A percentile compares a stretch with the other conserved stretches of the same genome.
These are phyloP conservation scores for Selenicereus undatus DNA, from an alignment of 148 eudicot genomes.

Conservation along the genomic window DNA sequence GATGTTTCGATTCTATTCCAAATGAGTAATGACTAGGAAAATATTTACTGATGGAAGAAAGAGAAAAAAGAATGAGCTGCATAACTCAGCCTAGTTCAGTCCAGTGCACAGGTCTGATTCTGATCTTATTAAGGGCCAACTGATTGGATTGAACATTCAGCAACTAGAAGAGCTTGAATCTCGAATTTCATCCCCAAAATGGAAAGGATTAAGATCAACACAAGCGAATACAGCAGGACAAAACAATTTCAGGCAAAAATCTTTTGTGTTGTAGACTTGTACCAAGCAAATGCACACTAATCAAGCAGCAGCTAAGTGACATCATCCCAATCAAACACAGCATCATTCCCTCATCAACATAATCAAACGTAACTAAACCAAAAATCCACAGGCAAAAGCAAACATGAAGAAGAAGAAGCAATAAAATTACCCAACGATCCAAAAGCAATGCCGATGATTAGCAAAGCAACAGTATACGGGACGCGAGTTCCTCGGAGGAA, in stretches of 20 bases:
- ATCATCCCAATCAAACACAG: neutral
- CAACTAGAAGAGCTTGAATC: neutral
- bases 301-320: neutral
- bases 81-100: neutral
- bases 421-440: slow-evolving; percentile 60
- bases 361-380: neutral
- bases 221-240: neutral
- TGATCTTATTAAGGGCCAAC: neutral
- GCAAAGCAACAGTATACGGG: slow-evolving; percentile 87
- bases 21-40: neutral
- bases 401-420: neutral
- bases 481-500: slow-evolving; percentile 75
- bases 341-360: neutral
- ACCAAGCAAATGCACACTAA: too few species aligned
- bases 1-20: neutral
- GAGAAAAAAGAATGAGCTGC: neutral
- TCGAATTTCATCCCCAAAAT: neutral
- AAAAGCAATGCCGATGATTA: slow-evolving; percentile 68
- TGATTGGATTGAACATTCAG: neutral
- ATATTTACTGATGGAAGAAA: neutral
- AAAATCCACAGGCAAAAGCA: neutral
- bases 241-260: neutral
- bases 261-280: neutral
- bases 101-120: neutral
- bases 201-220: neutral